Percentiles rank a stretch among this genome's conserved stretches.
These are phyloP conservation scores for Vinca minor DNA, from an alignment of 257 asterid genomes.

Conservation along the genomic window DNA sequence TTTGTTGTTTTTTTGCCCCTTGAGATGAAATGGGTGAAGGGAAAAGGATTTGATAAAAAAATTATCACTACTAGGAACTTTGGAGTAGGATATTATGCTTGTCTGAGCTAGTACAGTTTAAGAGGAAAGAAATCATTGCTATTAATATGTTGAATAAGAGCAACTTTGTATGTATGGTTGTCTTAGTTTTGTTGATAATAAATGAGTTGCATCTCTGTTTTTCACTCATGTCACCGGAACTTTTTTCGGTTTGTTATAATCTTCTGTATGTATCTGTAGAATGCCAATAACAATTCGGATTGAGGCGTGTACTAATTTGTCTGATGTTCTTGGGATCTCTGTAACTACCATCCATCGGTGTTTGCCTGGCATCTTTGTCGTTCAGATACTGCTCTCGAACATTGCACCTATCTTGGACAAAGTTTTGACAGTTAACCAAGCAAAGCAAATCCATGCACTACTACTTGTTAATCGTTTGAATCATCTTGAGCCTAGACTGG, in stretches of 20 bases:
- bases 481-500: slow-evolving; percentile 36
- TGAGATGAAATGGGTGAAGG: neutral
- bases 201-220: neutral
- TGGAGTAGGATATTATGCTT: neutral
- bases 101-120: neutral
- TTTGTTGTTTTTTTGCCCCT: neutral
- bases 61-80: neutral
- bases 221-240: neutral
- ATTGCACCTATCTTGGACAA: slow-evolving; percentile 29
- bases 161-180: neutral
- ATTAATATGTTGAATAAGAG: neutral
- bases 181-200: neutral
- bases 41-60: neutral
- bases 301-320: neutral
- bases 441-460: slow-evolving; percentile 61
- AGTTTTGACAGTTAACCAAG: slow-evolving; percentile 27
- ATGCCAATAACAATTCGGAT: neutral
- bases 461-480: slow-evolving; percentile 33
- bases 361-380: too few species aligned
- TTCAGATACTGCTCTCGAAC: slow-evolving; percentile 33
- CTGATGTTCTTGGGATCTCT: neutral
- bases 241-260: neutral
- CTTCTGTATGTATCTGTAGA: neutral
- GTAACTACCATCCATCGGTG: neutral
- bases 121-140: neutral